Conservation (phyloP, 2,329 filamentous ascomycete genomes). For the Aspergillus transmontanensis region DNA sequence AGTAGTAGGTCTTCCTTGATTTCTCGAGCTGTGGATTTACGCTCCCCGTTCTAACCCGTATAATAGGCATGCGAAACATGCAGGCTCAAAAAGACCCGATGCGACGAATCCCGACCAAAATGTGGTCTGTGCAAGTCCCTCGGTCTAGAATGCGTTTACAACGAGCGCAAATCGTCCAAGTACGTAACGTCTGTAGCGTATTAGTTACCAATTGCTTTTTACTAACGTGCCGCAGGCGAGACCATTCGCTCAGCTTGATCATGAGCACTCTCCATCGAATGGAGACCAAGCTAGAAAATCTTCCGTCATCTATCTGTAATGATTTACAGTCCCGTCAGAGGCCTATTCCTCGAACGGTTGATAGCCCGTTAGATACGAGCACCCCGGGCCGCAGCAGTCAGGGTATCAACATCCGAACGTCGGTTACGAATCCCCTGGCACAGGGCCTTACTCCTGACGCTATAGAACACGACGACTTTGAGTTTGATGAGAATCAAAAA, state of each 20-base stretch:
- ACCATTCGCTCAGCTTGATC: conserved; percentile 57
- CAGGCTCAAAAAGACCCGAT: conserved; percentile 56
- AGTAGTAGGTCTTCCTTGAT: conserved; percentile 30
- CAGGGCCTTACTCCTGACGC: conserved; percentile 32
- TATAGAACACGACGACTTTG: conserved; percentile 32
- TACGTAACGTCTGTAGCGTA: conserved; percentile 27
- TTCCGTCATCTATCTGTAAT: conserved; percentile 39
- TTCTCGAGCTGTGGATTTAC: no score
- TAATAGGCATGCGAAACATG: conserved; percentile 56
- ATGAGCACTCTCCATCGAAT: conserved; percentile 58
- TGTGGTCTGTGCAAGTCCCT: conserved; percentile 56
- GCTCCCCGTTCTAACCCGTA: not conserved
- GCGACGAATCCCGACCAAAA: conserved; percentile 56
- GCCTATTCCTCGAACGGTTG: conserved; percentile 24
- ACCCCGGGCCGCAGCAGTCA: conserved; percentile 20
- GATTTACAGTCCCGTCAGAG: conserved; percentile 37
- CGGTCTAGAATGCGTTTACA: conserved; percentile 55
- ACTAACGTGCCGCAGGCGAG: conserved; percentile 43
- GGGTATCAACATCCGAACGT: conserved; percentile 10
- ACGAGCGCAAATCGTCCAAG: conserved; percentile 57
- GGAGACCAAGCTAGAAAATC: conserved; percentile 55
- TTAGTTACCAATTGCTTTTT: not conserved
- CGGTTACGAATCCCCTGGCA: conserved; percentile 17
- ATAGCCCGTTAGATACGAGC: conserved; percentile 17
- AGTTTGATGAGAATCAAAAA: conserved; percentile 31